Base-by-base conservation (phyloP, 768 basidiomycete species). In the Mycena galericulata region DNA sequence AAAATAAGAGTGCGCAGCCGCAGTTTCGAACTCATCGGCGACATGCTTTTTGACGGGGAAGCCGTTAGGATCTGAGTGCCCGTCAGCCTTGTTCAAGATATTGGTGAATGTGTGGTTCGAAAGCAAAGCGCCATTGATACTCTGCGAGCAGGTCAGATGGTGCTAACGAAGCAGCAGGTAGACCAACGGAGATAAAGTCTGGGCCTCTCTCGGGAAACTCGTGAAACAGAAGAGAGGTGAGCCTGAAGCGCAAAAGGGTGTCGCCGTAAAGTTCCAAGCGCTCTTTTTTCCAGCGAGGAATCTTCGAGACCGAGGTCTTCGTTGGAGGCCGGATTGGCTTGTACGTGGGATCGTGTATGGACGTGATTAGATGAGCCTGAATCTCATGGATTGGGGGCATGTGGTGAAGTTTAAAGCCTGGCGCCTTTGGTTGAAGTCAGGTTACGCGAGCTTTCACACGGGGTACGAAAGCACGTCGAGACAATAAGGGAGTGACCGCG, bases 201-300 rank as follows among this genome's bases (percentile, higher is more conserved):
- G 56, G 26, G 17, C 41, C 26, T 45, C 29, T 6, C 1, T 34
- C 22, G 3, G 55, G 49, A 29, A 45, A 69, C 30, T 59, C 36
- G 27, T 59, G 41, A 34, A 53, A 63, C 50, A 69, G 27, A 11
- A 53, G 49, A 1, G 41, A 36, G 22, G 60, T 15, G 9, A 69
- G 55, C 22, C n/a, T 51, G 1, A 45, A 7, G 3, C 50, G 24
- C 49, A 69, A 41, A 8, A 69, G 8, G 4, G 62, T 62, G 51
- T 69, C 68, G 18, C 68, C 68, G 27, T 38, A 54, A n/a, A 69
- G 64, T 40, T 64, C 68, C 11, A 64, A 41, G n/a, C 62, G 56
- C 26, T 64, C 67, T 20, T 47, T 29, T 41, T 68, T 30, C 18
- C 10, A 30, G 20, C 26, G 46, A 51, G 43, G 45, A 24, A 62